Evolutionary conservation across 306 rosid species (phyloP), one percentile per base, ranked within the genome.

Genomic region (Prunus campanulata): DNA sequence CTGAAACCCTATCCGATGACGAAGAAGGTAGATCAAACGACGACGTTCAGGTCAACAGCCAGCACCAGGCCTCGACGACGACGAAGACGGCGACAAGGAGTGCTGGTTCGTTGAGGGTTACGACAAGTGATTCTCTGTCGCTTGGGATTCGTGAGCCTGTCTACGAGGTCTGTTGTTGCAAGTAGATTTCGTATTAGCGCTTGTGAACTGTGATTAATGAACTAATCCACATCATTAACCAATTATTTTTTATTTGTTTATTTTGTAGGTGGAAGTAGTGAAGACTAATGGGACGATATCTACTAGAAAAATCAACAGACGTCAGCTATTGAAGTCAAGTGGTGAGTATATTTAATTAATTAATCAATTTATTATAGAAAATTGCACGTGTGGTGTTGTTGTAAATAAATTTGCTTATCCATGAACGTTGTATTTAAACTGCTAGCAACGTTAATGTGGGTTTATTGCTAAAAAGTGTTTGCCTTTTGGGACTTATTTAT

Each of bases 121-220:
- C 80, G 7, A 19, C 90, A 0, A 80, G 90, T 80, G 99, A 96
- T 29, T 86, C 84, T 76, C 79, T 85, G 11, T 83, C 90, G 30
- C 92, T 91, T n/a, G 97, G 98, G 75, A 91, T 96, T 81, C 97
- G 99, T 3, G 99, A 96, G 84, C 96, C 91, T 4, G 90, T 96
- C 73, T 96, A 96, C 70, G 94, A 92, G 90, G 98, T 96, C 64
- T 62, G 83, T 66, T 70, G 83, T 70, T 77, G 63, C 22, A 30
- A n/a, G 59, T 13, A 32, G 16, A 14, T 6, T 39, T 56, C 12
- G 22, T n/a, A 24, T 10, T 66, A 7, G 57, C 16, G 4, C 19
- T 39, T 35, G 3, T 16, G 49, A 3, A 46, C 32, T 11, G 66
- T 27, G 51, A 13, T 68, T 77, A 56, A 48, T 52, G 16, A 57